A percentile compares a stretch with the other conserved stretches of the same genome.
Evolutionary conservation across 2,329 filamentous ascomycete genomes (phyloP).

Genomic region (Xylariaceae sp.): DNA sequence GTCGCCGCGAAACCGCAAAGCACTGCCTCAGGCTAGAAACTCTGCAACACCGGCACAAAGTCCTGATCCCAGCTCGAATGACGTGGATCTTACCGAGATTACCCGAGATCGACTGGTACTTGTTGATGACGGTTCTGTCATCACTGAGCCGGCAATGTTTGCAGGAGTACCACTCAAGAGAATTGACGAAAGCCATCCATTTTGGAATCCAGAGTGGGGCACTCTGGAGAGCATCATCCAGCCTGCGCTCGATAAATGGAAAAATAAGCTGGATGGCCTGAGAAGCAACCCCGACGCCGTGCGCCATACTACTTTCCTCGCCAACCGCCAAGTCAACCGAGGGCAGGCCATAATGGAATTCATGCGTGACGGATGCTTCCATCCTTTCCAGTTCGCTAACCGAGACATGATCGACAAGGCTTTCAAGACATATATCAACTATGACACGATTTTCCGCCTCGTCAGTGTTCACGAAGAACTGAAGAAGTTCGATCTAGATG

Average conservation of each 20-base stretch:
- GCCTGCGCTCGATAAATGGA: constrained; percentile 44
- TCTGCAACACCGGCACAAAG: constrained; percentile 22
- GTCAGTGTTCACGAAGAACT: constrained; percentile 52
- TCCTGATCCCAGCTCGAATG: constrained; percentile 13
- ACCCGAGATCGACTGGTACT: constrained; percentile 43
- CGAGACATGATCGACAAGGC: constrained; percentile 47
- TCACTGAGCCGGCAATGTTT: constrained; percentile 49
- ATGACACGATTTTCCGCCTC: constrained; percentile 55
- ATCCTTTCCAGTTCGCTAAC: constrained; percentile 53
- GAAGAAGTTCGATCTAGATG: constrained; percentile 48
- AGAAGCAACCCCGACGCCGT: constrained; percentile 26
- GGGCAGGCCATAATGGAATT: constrained; percentile 51
- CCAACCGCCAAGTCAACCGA: constrained; percentile 53
- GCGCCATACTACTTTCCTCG: constrained; percentile 45
- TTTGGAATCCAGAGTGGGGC: constrained; percentile 54
- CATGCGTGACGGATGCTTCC: constrained; percentile 46
- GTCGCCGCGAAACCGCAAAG: constrained; percentile 28
- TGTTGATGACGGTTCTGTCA: constrained; percentile 45
- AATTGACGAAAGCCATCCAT: constrained; percentile 47
- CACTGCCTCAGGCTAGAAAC: constrained; percentile 27
- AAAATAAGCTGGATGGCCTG: constrained; percentile 39
- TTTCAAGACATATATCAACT: constrained; percentile 41
- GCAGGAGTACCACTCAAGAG: constrained; percentile 50
- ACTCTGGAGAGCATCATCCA: constrained; percentile 41
- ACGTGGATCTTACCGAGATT: constrained; percentile 36